phyloP scores from a whole-genome alignment of 441 rosid genomes.

The Pelargonium citronellum region DNA sequence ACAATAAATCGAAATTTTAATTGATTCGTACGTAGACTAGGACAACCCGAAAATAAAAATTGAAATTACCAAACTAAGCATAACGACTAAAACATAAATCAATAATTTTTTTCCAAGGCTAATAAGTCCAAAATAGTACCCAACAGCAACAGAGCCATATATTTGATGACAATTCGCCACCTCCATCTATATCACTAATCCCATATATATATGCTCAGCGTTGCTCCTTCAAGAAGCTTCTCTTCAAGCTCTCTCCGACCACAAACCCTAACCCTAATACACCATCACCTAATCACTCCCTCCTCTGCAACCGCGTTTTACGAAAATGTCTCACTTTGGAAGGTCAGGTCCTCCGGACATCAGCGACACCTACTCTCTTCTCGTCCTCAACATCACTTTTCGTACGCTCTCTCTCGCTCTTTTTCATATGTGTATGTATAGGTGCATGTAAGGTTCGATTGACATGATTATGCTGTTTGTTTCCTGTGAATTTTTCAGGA shows the following conservation, averaged over 20 bases:
- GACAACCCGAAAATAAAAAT: too few relatives aligned
- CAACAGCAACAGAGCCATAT: too few relatives aligned
- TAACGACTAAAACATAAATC: too few relatives aligned
- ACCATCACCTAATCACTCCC: not conserved
- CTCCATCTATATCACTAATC: not conserved
- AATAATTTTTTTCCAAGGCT: too few relatives aligned
- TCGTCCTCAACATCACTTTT: slow-evolving; percentile 90
- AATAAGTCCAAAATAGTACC: too few relatives aligned
- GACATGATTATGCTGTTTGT: not conserved
- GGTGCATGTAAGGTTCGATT: not conserved
- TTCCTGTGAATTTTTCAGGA: not conserved
- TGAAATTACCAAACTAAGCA: too few relatives aligned
- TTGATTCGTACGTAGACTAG: too few relatives aligned
- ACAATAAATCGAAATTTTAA: too few relatives aligned
- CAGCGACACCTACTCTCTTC: slow-evolving; percentile 86
- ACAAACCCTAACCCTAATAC: not conserved
- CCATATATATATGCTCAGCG: too few relatives aligned
- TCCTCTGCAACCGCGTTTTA: not conserved
- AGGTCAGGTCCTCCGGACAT: slow-evolving; percentile 96
- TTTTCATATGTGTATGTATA: not conserved
- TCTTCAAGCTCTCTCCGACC: not conserved
- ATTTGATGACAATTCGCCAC: too few relatives aligned
- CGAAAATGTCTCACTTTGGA: slow-evolving; percentile 87
- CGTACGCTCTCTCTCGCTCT: slow-evolving; percentile 28
- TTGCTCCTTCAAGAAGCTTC: not conserved